A percentile compares a stretch with the other conserved stretches of the same genome.
Conservation (phyloP, 169 alveolate genomes). For the Plasmodium vivax region DNA sequence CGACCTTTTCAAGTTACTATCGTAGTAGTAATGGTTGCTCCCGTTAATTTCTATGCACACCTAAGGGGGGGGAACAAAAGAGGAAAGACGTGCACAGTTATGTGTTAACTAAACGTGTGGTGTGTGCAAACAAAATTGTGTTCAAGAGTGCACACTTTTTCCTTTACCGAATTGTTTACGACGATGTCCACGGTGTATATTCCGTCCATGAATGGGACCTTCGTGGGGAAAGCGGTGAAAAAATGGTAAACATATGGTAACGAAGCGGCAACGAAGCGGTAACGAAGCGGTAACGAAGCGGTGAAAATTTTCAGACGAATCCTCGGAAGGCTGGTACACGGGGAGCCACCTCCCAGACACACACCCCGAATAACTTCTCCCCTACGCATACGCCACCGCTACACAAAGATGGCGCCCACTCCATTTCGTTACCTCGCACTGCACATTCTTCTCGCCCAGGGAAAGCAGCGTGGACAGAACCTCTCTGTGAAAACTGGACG, state of each 20-base stretch:
- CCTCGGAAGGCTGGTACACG: not conserved
- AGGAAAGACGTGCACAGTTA: not conserved
- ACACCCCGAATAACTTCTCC: not conserved
- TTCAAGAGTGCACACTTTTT: not conserved
- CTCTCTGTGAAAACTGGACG: conserved; percentile 69
- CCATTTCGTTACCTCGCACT: conserved; percentile 38
- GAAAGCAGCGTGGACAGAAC: conserved; percentile 18
- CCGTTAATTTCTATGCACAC: conserved; percentile 66
- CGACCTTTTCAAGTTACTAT: conserved; percentile 41
- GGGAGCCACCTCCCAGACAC: not conserved
- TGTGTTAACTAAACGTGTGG: not conserved
- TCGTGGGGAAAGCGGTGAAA: not conserved
- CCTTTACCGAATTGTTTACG: conserved; percentile 31
- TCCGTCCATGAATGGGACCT: conserved; percentile 74
- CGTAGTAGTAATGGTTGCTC: conserved; percentile 42
- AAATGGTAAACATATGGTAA: too few species aligned
- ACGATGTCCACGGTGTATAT: conserved; percentile 63
- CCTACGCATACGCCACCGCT: not conserved
- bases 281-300: not conserved
- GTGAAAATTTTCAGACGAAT: not conserved
- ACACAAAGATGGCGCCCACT: not conserved
- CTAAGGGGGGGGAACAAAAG: not conserved
- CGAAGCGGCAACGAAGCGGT: not conserved
- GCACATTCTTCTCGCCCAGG: conserved; percentile 38
- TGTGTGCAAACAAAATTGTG: not conserved